phyloP scores from a whole-genome alignment of 2,329 filamentous ascomycete species.

The Pseudogymnoascus sp. region DNA sequence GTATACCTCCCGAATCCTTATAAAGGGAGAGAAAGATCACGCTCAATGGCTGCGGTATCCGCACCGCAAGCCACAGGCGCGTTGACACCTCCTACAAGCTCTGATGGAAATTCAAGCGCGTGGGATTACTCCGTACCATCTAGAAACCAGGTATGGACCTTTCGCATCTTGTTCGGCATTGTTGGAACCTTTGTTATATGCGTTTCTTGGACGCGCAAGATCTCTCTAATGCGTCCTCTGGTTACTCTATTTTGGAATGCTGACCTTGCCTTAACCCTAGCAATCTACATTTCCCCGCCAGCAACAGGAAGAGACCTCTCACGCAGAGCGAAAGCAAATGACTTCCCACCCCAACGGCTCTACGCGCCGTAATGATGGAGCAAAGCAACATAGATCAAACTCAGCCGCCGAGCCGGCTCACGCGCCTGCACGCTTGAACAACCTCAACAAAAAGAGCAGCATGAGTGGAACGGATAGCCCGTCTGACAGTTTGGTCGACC shows the following conservation, averaged over 20 bases:
- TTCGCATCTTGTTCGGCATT: neutral
- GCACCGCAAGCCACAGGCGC: conserved; percentile 26
- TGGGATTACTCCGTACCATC: conserved; percentile 26
- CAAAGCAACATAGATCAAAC: conserved; percentile 8
- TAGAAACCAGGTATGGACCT: conserved; percentile 22
- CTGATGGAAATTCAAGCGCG: conserved; percentile 21
- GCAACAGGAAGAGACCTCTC: neutral
- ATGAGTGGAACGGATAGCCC: conserved; percentile 34
- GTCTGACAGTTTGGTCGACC: conserved; percentile 39
- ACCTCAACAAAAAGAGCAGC: conserved; percentile 33
- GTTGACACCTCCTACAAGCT: conserved; percentile 26
- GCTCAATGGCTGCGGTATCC: conserved; percentile 28
- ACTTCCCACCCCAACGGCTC: conserved; percentile 5
- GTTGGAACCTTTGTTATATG: neutral
- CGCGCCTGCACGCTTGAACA: conserved; percentile 28
- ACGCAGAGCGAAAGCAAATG: neutral
- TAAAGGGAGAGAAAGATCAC: conserved; percentile 4
- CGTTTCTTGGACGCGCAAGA: neutral
- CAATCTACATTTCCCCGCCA: neutral
- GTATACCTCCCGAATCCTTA: neutral
- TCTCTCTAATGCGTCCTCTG: neutral
- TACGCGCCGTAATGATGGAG: neutral
- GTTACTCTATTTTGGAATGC: neutral
- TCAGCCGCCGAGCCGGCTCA: conserved; percentile 23
- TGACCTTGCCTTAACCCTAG: neutral